Evolutionary conservation across 2,329 filamentous ascomycete genomes (phyloP).

Genomic region (Sarocladiaceae sp.): DNA sequence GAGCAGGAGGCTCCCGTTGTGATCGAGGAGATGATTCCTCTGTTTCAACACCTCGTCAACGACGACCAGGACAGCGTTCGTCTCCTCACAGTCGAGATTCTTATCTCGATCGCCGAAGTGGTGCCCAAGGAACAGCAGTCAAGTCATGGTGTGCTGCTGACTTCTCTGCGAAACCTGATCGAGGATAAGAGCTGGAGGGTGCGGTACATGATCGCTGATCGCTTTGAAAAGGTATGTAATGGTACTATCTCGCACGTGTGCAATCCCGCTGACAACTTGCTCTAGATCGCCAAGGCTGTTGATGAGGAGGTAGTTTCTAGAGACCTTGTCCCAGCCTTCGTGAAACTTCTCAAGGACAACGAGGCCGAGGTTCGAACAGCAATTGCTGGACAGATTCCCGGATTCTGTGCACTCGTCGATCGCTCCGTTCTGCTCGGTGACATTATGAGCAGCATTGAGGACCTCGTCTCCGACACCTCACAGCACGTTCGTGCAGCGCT

Average conservation of each 20-base stretch:
- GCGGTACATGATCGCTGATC: conserved; percentile 97
- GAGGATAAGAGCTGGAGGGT: conserved; percentile 99
- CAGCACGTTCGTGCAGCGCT: conserved; percentile 95
- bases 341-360: conserved; percentile 95
- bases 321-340: conserved; percentile 93
- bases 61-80: conserved; percentile 98
- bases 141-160: conserved; percentile 89
- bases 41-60: conserved; percentile 93
- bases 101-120: conserved; percentile 94
- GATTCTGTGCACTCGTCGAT: conserved; percentile 90
- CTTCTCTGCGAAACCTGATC: conserved; percentile 86
- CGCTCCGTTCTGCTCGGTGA: conserved; percentile 85
- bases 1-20: conserved; percentile 90
- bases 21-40: conserved; percentile 97
- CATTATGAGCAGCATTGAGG: conserved; percentile 94
- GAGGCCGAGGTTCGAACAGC: conserved; percentile 97
- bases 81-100: conserved; percentile 89
- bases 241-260: too few relatives aligned
- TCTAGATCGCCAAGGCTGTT: conserved; percentile 92
- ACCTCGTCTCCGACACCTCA: conserved; percentile 90
- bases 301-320: conserved; percentile 93
- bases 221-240: conserved; percentile 86
- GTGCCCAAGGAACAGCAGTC: conserved; percentile 98
- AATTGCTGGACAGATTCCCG: conserved; percentile 95
- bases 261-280: conserved; percentile 1